phyloP scores from a whole-genome alignment of 2,329 filamentous ascomycete genomes.

The Stagonosporopsis chrysanthemi region DNA sequence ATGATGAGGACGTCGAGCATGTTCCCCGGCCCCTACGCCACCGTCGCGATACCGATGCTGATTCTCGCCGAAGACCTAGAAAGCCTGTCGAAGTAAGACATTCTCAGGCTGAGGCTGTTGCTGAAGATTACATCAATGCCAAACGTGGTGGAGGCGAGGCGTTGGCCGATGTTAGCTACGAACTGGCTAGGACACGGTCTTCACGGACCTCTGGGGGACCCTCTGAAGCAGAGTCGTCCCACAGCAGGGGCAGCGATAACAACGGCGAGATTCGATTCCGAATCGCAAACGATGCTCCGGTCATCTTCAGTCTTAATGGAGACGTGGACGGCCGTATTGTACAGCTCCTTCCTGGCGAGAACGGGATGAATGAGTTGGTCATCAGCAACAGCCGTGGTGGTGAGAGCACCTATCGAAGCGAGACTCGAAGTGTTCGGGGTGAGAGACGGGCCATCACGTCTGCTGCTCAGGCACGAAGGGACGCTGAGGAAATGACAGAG shows the following conservation, averaged over 20 bases:
- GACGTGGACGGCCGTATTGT: constrained; percentile 50
- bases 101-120: constrained; percentile 20
- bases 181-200: constrained; percentile 38
- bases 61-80: constrained; percentile 29
- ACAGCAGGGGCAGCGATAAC: constrained; percentile 37
- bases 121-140: constrained; percentile 42
- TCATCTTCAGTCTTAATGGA: constrained; percentile 46
- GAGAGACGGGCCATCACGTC: constrained; percentile 30
- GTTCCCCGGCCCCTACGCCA: constrained; percentile 18
- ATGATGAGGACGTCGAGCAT: constrained; percentile 22
- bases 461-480: constrained; percentile 31
- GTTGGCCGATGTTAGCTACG: constrained; percentile 39
- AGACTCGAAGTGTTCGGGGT: constrained; percentile 35
- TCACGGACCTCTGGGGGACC: constrained; percentile 35
- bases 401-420: constrained; percentile 38
- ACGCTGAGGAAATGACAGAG: constrained; percentile 42
- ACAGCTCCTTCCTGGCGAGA: constrained; percentile 41
- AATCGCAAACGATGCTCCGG: constrained; percentile 43
- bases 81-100: constrained; percentile 26
- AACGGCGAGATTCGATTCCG: constrained; percentile 48
- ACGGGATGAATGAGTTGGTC: constrained; percentile 48
- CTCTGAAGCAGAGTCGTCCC: constrained; percentile 41
- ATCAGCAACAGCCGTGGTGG: constrained; percentile 38
- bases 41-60: constrained; percentile 36
- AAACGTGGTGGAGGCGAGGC: constrained; percentile 39